These are phyloP conservation scores for Orbilia quercus DNA, from an alignment of 2,329 filamentous ascomycete species.

Conservation along the genomic window DNA sequence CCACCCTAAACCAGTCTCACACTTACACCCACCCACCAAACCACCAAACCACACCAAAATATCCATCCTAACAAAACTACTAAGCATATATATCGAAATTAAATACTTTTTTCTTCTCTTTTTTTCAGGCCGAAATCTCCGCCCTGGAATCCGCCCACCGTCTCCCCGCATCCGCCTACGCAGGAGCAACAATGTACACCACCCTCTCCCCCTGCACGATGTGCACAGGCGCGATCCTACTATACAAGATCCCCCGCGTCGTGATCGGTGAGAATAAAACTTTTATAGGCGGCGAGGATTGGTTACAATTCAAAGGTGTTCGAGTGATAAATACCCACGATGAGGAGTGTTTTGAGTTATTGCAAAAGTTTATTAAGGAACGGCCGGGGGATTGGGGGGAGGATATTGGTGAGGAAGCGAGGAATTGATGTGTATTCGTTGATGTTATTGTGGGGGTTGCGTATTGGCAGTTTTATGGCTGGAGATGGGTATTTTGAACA, in stretches of 20 bases:
- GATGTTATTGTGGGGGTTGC: too few species aligned
- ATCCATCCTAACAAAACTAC: too few species aligned
- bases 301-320: slow-evolving; percentile 74
- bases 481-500: too few species aligned
- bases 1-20: not conserved
- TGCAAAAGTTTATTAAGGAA: slow-evolving; percentile 77
- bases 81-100: too few species aligned
- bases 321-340: slow-evolving; percentile 78
- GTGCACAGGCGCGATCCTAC: slow-evolving; percentile 81
- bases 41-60: too few species aligned
- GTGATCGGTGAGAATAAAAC: slow-evolving; percentile 82
- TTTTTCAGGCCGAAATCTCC: slow-evolving; percentile 81
- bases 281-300: slow-evolving; percentile 78
- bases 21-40: too few species aligned
- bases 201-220: slow-evolving; percentile 83
- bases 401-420: slow-evolving; percentile 59
- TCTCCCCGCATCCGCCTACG: slow-evolving; percentile 75
- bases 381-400: slow-evolving; percentile 76
- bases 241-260: slow-evolving; percentile 79
- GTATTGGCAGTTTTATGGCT: too few species aligned
- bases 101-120: too few species aligned
- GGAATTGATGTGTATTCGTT: too few species aligned
- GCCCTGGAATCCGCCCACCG: slow-evolving; percentile 80
- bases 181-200: slow-evolving; percentile 83
- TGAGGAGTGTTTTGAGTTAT: slow-evolving; percentile 73